Base-by-base conservation (phyloP, 345 rosid genomes). In the Camelina neglecta region DNA sequence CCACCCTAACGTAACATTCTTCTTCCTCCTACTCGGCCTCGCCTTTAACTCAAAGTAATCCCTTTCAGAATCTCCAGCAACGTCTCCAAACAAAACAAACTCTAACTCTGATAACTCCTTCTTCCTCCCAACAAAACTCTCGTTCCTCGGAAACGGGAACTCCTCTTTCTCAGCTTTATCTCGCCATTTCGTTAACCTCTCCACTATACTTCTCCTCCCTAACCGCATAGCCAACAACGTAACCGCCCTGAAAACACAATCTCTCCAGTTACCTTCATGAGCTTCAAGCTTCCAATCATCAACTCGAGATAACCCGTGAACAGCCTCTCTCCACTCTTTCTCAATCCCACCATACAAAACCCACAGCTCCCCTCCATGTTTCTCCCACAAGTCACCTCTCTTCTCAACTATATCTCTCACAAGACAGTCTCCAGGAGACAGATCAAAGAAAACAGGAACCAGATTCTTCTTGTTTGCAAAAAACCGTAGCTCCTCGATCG, bases 241-340 rank as follows among this genome's bases (percentile, higher is more conserved):
- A 58, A 93, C 94, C 1, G 93, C 85, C 56, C 86, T 85, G 70
- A 89, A 75, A 42, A 92, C 86, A 83, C 98, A 90, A 20, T 90
- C 96, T 83, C 98, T 89, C 98, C 97, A 92, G 59, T 86, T 85
- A 54, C 98, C 98, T 16, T 89, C 92, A 56, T 80, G 92, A 80
- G 98, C 96, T 80, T 92, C 96, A 38, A 92, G 88, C 79, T 93
- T 92, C 94, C 96, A 88, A 20, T 95, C 98, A 81, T 88, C 93
- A 67, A 84, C 88, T 3, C 90, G 84, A 7, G 86, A 82, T 23
- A 95, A 81, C 69, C 93, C 84, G 31, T 82, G 83, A 38, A 95
- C 85, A 0, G 98, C 97, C 73, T 90, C 99, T 78, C 75, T 95
- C 98, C 99, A 95, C 60, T 95, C 99, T 77, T 84, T 87, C 84